Percentiles rank a stretch among this genome's conserved stretches.
Evolutionary conservation across 2,329 filamentous ascomycete species (phyloP).

Genomic region (Uncinocarpus reesii): DNA sequence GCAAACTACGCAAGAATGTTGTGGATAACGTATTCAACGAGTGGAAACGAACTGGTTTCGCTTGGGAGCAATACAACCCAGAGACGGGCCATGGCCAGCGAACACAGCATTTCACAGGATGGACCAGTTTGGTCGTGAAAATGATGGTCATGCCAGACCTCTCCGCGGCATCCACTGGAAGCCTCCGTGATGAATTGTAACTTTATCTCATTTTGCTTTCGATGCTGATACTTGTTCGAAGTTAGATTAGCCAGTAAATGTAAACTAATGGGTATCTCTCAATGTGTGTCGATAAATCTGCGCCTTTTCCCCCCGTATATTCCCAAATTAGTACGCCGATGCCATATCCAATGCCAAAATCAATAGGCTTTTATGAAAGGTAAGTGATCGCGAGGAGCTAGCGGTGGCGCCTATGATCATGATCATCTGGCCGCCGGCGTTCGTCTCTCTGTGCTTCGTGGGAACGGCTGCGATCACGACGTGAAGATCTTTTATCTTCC

Average conservation of each 20-base stretch:
- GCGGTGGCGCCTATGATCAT: conserved; percentile 22
- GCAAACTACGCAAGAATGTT: conserved; percentile 65
- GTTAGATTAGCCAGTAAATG: neutral
- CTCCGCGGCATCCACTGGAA: conserved; percentile 18
- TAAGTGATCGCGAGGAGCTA: neutral
- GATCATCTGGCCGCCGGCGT: conserved; percentile 19
- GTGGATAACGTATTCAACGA: conserved; percentile 78
- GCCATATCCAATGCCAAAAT: conserved; percentile 3
- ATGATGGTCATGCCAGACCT: conserved; percentile 90
- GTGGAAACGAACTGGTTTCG: conserved; percentile 88
- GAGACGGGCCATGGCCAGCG: conserved; percentile 88
- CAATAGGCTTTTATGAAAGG: neutral
- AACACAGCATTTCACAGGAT: conserved; percentile 95
- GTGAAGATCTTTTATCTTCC: conserved; percentile 22
- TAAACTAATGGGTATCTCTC: conserved; percentile 12
- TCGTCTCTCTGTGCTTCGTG: conserved; percentile 3
- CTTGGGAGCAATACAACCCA: conserved; percentile 97
- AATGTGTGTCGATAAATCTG: conserved; percentile 14
- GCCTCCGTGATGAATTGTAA: conserved; percentile 42
- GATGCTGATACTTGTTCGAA: neutral
- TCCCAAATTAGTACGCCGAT: neutral
- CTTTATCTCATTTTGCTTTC: neutral
- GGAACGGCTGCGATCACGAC: conserved; percentile 21
- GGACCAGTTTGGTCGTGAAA: conserved; percentile 97
- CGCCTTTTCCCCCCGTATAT: conserved; percentile 1